A percentile compares a stretch with the other conserved stretches of the same genome.
Conservation (phyloP, 2,329 filamentous ascomycete genomes). For the Hypocreales sp. region DNA sequence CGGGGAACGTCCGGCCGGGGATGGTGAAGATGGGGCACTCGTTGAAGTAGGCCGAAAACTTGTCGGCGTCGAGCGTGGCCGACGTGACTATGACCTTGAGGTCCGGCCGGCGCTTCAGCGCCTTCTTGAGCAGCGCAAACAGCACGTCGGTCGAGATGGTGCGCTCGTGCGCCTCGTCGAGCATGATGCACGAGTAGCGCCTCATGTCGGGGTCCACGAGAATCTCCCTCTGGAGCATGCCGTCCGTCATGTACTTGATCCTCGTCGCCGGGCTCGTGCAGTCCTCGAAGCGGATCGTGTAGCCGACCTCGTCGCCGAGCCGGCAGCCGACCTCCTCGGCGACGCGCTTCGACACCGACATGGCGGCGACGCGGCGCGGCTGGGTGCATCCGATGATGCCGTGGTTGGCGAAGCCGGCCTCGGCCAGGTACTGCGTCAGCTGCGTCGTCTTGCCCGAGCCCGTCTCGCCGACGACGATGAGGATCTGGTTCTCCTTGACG, state of each 20-base stretch:
- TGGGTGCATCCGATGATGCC: conserved; percentile 95
- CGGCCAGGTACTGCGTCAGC: conserved; percentile 85
- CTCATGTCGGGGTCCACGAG: conserved; percentile 79
- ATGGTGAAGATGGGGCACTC: conserved; percentile 94
- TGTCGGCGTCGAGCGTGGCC: conserved; percentile 90
- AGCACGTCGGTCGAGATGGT: conserved; percentile 93
- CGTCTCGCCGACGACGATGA: conserved; percentile 95
- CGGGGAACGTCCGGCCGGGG: conserved; percentile 84
- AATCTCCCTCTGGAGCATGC: conserved; percentile 93
- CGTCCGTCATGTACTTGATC: conserved; percentile 99
- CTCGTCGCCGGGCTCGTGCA: conserved; percentile 73
- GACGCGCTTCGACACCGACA: conserved; percentile 95
- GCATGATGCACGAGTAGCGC: conserved; percentile 91
- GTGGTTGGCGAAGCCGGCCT: conserved; percentile 74
- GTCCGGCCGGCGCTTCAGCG: conserved; percentile 69
- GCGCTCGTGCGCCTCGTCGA: conserved; percentile 95
- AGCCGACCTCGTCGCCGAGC: conserved; percentile 85
- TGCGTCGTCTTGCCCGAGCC: conserved; percentile 97
- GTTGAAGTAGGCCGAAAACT: conserved; percentile 94
- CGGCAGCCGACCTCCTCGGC: conserved; percentile 88
- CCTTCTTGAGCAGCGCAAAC: conserved; percentile 89
- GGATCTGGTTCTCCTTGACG: conserved; percentile 70
- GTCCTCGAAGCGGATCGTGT: conserved; percentile 96
- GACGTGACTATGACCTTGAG: conserved; percentile 94
- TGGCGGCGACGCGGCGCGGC: conserved; percentile 88